Evolutionary conservation across 2,329 filamentous ascomycete species (phyloP), one percentile per base, ranked within the genome.

Genomic region (Calonectria pseudoreteaudii): DNA sequence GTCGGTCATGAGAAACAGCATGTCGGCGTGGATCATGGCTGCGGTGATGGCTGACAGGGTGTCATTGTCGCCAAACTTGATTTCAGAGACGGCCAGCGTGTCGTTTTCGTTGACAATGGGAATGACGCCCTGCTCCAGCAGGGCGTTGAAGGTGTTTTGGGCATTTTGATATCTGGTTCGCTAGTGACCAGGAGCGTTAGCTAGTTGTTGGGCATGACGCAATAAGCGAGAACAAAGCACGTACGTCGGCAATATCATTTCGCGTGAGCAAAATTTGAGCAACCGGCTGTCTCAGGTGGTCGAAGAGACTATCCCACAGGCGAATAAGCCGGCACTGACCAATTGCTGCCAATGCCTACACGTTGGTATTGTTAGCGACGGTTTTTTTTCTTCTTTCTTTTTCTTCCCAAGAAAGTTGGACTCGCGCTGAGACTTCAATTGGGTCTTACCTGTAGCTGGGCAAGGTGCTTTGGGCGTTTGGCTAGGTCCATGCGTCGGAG

Each of bases 51-150:
- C 97, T 16, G 95, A 98, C 60, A 99, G 89, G 2, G 97, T 99
- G 85, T 99, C 97, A 81, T 99, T 99, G 88, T 99, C 97, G 78
- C 97, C 97, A 82, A 99, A 99, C 88, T 98, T 98, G 87, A 99
- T 99, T 90, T 99, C 97, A 56, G 96, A 94, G 77, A 99, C 97
- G 30, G 96, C 95, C 69, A 99, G 87, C 3, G 97, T 99, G 84
- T 99, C 97, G 85, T 99, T 99, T 86, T 99, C 97, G 81, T 99
- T 99, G 76, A 99, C 97, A 80, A 99, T 98, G 13, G 97, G 97
- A 76, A 99, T 97, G 31, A 98, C 96, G 2, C 96, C 96, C 93
- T 98, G 97, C 80, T 96, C 93, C 23, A 99, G 87, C 60, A 98
- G 90, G 84, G 98, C 95, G 67, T 92, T 91, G 83, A 99, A 94